Evolutionary conservation across 331 rosid species (phyloP), one percentile per base, ranked within the genome.

Genomic region (Pyrus hybrid): DNA sequence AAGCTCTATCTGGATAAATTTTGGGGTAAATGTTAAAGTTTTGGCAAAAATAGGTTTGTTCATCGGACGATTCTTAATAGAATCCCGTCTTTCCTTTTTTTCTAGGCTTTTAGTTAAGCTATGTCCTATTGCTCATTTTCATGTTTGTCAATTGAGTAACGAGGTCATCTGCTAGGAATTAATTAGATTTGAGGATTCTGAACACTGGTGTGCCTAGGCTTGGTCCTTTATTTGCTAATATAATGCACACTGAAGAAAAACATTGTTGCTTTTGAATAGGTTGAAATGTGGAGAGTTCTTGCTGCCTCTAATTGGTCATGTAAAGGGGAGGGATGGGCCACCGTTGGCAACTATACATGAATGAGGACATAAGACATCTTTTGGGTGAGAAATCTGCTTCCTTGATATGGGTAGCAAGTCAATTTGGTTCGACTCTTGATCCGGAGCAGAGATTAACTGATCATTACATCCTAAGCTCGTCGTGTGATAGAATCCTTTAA

Each of bases 341-440:
- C 96, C 99, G 3, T 71, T 94, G 81, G 95, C 96, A 60, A 84
- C 88, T 92, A 84, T 91, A 92, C n/a, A n/a, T n/a, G n/a, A n/a
- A n/a, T 21, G 97, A 92, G 63, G 91, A 94, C 76, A 80, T 91
- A 58, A 85, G 95, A 83, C 86, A 85, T 74, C 90, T 90, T 69
- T 83, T 92, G 9, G 99, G 99, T 28, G 99, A 91, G 87, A 94
- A 86, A 81, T 90, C 92, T 41, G 97, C 96, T 74, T 94, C 97
- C 67, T 85, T n/a, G n/a, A n/a, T n/a, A n/a, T n/a, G n/a, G 99
- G 97, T 96, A 64, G 97, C 97, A 25, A 92, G 96, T 85, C 97
- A 92, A 71, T 94, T 92, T 63, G 97, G 90, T 22, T 90, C 97
- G 1, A 91, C 97, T 8, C 95, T 94, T 62, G 92, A 92, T 80